These are phyloP conservation scores for Hymenoscyphus scutula DNA, from an alignment of 2,329 filamentous ascomycete species.

Conservation along the genomic window DNA sequence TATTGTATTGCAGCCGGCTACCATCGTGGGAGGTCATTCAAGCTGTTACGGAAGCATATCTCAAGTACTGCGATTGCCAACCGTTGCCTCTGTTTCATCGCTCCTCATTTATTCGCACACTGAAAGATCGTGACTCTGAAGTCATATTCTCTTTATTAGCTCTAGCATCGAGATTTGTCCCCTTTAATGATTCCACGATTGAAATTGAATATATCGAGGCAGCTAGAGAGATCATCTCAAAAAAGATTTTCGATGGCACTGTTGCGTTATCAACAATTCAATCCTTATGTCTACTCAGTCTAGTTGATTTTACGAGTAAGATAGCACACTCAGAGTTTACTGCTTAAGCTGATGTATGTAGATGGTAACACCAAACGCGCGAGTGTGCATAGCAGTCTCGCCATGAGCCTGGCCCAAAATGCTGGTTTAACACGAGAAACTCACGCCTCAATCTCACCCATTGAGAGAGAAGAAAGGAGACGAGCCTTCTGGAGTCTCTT, in stretches of 20 bases:
- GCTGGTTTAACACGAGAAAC: constrained; percentile 43
- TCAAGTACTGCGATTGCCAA: constrained; percentile 49
- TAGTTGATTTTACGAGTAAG: constrained; percentile 40
- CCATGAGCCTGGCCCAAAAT: constrained; percentile 45
- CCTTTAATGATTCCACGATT: constrained; percentile 28
- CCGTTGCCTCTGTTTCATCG: constrained; percentile 47
- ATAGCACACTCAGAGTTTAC: not conserved
- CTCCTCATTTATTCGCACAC: constrained; percentile 40
- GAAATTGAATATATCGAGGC: constrained; percentile 40
- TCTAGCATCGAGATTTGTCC: constrained; percentile 43
- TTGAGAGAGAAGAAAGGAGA: constrained; percentile 33
- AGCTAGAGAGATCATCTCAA: constrained; percentile 36
- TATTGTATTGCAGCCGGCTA: constrained; percentile 29
- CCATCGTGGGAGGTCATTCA: constrained; percentile 41
- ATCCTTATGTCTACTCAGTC: constrained; percentile 39
- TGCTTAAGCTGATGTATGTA: constrained; percentile 20
- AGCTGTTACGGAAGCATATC: constrained; percentile 42
- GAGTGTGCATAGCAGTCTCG: constrained; percentile 44
- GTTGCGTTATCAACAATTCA: constrained; percentile 42
- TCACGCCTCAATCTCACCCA: constrained; percentile 17
- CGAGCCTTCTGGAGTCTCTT: constrained; percentile 38
- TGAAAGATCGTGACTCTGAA: constrained; percentile 40
- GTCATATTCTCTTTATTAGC: constrained; percentile 40
- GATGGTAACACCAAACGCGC: constrained; percentile 46
- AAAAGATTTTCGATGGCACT: constrained; percentile 37